Base-by-base conservation (phyloP, 768 basidiomycete species). In the Amanita phalloides region DNA sequence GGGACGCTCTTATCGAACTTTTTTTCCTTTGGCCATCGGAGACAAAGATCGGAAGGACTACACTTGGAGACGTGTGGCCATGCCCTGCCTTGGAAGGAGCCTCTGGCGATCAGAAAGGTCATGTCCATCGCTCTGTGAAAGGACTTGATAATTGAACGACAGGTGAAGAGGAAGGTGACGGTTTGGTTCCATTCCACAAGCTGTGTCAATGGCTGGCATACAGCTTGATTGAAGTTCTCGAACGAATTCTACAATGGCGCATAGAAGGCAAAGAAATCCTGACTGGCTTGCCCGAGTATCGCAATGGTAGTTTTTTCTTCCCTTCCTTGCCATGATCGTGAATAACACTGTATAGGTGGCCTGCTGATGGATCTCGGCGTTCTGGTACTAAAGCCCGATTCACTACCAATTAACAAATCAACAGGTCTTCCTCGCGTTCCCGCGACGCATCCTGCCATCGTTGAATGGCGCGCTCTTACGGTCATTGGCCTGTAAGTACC, bases 401-500 rank as follows among this genome's bases (percentile, higher is more conserved):
- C 68, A 0, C 68, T 93, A 10, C 71, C 78, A 0, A 66, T 74
- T n/a, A 75, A 80, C 55, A 52, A 68, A 0, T 64, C 62, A 17
- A 68, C 78, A 6, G 71, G 71, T 20, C 72, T 91, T 48, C 84
- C 90, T 3, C 77, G 74, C 37, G 73, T 87, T 21, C 67, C 74
- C 11, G 77, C 91, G 1, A 84, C 86, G 0, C 92, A 93, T 62
- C 89, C 91, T 0, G 91, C 91, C 5, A 84, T 98, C 52, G 82
- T 97, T 35, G 95, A 99, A 68, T 95, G 94, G 93, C 74, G 95
- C 51, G 93, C 94, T 0, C 78, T 99, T 77, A 98, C 95, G 0
- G 90, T 99, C 35, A 86, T 96, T 51, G 81, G 85, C 62, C 73
- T 99, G 90, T 93, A 58, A 58, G 86, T 73, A 23, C 54, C 42